Percentiles rank a stretch among this genome's conserved stretches.
Evolutionary conservation across 805 yeast species (phyloP).

Genomic region (Candida ortonii): DNA sequence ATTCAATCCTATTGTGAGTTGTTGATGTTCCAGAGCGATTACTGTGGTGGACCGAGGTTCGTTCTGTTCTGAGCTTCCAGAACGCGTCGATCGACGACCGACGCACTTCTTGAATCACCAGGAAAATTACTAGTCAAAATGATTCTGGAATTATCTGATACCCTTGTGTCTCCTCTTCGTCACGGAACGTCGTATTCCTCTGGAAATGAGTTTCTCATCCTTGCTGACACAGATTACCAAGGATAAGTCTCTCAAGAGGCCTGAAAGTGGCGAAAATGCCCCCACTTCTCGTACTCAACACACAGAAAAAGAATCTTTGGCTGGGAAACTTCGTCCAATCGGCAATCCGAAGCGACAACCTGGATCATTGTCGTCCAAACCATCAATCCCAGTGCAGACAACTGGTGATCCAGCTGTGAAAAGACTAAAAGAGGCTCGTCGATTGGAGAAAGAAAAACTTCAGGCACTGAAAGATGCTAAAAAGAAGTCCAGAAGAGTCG

Average conservation of each 20-base stretch:
- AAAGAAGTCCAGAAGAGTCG: slow-evolving; percentile 12
- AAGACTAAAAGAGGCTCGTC: slow-evolving; percentile 62
- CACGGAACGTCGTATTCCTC: too few relatives aligned
- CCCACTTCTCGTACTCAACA: neutral
- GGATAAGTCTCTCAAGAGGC: slow-evolving; percentile 14
- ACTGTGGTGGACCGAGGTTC: too few relatives aligned
- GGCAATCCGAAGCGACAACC: too few relatives aligned
- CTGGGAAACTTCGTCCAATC: too few relatives aligned
- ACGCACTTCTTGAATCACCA: neutral
- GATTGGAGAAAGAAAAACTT: slow-evolving; percentile 46
- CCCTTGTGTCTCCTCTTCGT: too few relatives aligned
- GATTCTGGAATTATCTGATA: neutral
- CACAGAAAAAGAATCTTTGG: too few relatives aligned
- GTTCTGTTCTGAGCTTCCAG: too few relatives aligned
- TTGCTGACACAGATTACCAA: slow-evolving; percentile 31
- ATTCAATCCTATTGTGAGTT: too few relatives aligned
- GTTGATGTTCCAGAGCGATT: too few relatives aligned
- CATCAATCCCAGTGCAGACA: too few relatives aligned
- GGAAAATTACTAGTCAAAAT: neutral
- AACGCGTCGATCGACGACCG: slow-evolving; percentile 5
- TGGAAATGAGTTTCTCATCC: slow-evolving; percentile 22
- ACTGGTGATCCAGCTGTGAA: slow-evolving; percentile 67
- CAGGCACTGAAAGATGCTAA: slow-evolving; percentile 33
- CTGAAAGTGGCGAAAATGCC: slow-evolving; percentile 1
- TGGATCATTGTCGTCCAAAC: too few relatives aligned